Conservation (phyloP, 176 grass and related monocot genomes). For the Zoysia pacifica region DNA sequence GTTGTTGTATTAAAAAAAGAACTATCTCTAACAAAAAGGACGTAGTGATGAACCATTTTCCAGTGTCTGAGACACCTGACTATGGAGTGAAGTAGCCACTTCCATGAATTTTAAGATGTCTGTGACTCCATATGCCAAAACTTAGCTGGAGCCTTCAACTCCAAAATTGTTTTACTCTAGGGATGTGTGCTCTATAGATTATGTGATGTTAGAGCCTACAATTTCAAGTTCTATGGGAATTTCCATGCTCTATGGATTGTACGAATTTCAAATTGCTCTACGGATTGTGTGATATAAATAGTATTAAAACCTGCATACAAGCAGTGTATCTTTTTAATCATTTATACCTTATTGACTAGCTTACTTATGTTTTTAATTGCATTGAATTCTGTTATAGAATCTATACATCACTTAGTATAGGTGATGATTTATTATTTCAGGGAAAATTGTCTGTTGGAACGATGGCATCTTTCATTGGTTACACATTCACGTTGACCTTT, state of each 20-base stretch:
- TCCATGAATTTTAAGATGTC: background rate
- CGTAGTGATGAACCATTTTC: slow-evolving; percentile 6
- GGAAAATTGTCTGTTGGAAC: slow-evolving; percentile 87
- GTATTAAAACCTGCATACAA: background rate
- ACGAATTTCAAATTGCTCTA: too few relatives aligned
- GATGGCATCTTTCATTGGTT: slow-evolving; percentile 97
- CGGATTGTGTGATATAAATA: too few relatives aligned
- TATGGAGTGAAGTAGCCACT: background rate
- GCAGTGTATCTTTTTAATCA: slow-evolving; percentile 9
- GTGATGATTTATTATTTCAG: slow-evolving; percentile 59
- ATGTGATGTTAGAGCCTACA: background rate
- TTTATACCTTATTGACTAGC: slow-evolving; percentile 15
- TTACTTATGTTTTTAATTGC: slow-evolving; percentile 19
- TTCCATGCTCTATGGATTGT: too few relatives aligned
- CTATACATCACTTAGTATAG: background rate
- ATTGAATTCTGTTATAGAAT: background rate
- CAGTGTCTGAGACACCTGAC: background rate
- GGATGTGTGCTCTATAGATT: background rate
- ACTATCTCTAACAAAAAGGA: background rate
- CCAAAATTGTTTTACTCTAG: background rate
- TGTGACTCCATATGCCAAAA: background rate
- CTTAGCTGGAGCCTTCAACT: background rate
- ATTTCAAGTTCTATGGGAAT: too few relatives aligned
- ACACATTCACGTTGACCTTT: slow-evolving; percentile 97
- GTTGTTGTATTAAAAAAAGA: too few relatives aligned